Evolutionary conservation across 2,329 filamentous ascomycete species (phyloP).

Genomic region (Paecilomyces niveus): DNA sequence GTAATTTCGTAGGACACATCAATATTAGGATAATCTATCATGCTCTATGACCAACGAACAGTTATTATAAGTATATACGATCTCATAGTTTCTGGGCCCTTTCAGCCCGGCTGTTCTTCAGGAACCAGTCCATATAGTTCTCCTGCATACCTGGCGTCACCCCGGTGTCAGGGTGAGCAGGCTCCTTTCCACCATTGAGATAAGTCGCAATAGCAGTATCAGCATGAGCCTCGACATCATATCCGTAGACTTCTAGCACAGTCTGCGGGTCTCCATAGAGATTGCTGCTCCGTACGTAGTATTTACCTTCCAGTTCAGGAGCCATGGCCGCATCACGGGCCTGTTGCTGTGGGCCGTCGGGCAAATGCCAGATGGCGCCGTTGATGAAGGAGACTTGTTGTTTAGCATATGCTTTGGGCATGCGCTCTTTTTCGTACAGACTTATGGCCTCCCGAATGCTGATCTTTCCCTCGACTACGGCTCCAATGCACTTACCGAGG

Average conservation of each 20-base stretch:
- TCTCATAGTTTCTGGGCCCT: neutral
- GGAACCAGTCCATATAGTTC: constrained; percentile 30
- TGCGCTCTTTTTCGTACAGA: constrained; percentile 35
- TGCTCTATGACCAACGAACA: neutral
- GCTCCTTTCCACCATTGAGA: constrained; percentile 14
- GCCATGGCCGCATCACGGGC: constrained; percentile 32
- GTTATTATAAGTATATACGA: neutral
- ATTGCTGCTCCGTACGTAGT: constrained; percentile 29
- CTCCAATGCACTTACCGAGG: constrained; percentile 29
- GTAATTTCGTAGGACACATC: neutral
- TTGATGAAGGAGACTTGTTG: constrained; percentile 37
- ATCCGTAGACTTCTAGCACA: constrained; percentile 33
- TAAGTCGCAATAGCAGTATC: constrained; percentile 21
- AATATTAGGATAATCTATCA: neutral
- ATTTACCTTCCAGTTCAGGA: constrained; percentile 26
- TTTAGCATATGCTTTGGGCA: constrained; percentile 37
- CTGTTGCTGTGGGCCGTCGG: constrained; percentile 24
- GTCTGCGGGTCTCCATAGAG: constrained; percentile 34
- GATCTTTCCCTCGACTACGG: constrained; percentile 27
- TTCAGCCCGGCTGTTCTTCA: constrained; percentile 10
- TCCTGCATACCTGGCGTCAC: constrained; percentile 20
- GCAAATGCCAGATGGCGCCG: constrained; percentile 29
- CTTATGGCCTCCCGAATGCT: constrained; percentile 26
- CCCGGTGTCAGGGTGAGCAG: constrained; percentile 21
- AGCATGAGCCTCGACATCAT: constrained; percentile 33